Evolutionary conservation across 257 asterid genomes (phyloP).

Genomic region (Paraleonurus japonicus): DNA sequence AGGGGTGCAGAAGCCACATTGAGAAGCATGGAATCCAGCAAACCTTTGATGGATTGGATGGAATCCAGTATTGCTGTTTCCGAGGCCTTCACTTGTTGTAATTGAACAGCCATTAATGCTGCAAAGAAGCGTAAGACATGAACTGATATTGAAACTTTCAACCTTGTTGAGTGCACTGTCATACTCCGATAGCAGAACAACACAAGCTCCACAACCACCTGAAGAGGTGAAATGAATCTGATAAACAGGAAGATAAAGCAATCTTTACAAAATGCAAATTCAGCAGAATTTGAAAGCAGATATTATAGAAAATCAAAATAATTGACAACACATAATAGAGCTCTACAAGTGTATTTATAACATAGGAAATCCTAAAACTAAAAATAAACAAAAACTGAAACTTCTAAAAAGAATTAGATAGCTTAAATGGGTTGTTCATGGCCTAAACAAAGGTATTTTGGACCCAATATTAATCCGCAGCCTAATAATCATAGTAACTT

Average conservation of each 20-base stretch:
- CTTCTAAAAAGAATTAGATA: neutral
- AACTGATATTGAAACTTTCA: slow-evolving; percentile 20
- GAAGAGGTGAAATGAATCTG: neutral
- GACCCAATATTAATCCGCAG: neutral
- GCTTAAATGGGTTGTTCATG: neutral
- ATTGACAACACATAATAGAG: neutral
- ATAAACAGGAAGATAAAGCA: neutral
- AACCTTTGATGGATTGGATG: slow-evolving; percentile 28
- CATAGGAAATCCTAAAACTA: neutral
- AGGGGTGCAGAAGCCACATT: slow-evolving; percentile 27
- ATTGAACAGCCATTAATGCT: slow-evolving; percentile 25
- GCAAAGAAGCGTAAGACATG: slow-evolving; percentile 25
- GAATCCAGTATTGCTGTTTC: slow-evolving; percentile 18
- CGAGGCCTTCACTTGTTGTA: slow-evolving; percentile 24
- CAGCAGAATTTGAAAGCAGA: neutral
- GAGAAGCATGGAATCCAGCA: slow-evolving; percentile 29
- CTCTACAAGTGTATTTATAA: neutral
- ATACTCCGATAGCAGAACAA: slow-evolving; percentile 15
- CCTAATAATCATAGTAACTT: neutral
- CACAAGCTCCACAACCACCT: slow-evolving; percentile 32
- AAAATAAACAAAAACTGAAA: neutral
- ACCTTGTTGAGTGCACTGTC: slow-evolving; percentile 3
- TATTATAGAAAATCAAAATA: neutral
- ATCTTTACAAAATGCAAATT: neutral
- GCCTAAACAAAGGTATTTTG: neutral